phyloP scores from a whole-genome alignment of 179 eudicot genomes.

The Beta corolliflora region DNA sequence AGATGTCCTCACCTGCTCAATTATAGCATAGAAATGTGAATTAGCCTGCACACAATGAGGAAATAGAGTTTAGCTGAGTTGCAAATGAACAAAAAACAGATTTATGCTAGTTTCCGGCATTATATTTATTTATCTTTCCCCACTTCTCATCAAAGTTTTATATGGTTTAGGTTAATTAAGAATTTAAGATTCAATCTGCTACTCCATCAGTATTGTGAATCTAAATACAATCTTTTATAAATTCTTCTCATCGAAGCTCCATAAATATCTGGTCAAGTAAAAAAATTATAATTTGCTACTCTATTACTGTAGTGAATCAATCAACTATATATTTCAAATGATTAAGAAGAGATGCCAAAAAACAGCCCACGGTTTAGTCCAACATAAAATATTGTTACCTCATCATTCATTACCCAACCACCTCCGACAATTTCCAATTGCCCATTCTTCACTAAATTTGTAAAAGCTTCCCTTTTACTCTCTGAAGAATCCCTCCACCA shows the following conservation, averaged over 20 bases:
- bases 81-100: neutral
- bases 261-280: neutral
- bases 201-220: neutral
- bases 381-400: constrained; percentile 48
- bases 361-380: neutral
- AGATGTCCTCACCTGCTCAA: constrained; percentile 73
- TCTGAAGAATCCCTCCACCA: constrained; percentile 99
- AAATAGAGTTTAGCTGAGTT: constrained; percentile 11
- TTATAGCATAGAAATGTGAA: constrained; percentile 95
- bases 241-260: no score
- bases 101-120: neutral
- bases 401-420: constrained; percentile 99
- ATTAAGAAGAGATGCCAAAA: constrained; percentile 1
- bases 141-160: neutral
- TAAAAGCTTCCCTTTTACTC: constrained; percentile 60
- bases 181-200: neutral
- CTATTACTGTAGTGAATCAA: neutral
- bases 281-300: neutral
- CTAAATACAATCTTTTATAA: neutral
- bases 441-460: constrained; percentile 68
- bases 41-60: constrained; percentile 73
- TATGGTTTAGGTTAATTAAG: neutral
- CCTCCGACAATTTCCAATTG: constrained; percentile 99
- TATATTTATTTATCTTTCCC: neutral
- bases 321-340: neutral